These are phyloP conservation scores for Sarocladium brachiariae DNA, from an alignment of 2,329 filamentous ascomycete species.

Conservation along the genomic window DNA sequence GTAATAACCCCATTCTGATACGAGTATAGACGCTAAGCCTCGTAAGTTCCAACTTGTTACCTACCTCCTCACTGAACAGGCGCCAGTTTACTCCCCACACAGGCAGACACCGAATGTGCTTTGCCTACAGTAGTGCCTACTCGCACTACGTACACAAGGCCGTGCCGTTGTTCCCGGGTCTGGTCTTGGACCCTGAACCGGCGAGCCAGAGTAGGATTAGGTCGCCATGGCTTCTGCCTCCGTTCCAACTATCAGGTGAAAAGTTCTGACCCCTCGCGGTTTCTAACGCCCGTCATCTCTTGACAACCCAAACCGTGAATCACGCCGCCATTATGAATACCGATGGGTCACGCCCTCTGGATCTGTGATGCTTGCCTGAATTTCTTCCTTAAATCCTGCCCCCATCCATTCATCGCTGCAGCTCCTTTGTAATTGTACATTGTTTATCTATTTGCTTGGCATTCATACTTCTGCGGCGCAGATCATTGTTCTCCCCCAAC, in stretches of 20 bases:
- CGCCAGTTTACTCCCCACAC: too few relatives aligned
- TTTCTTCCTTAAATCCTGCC: not conserved
- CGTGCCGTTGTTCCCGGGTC: too few relatives aligned
- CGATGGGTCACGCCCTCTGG: not conserved
- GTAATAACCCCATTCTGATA: not conserved
- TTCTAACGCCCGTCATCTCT: not conserved
- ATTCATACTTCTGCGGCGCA: not conserved
- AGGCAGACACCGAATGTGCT: too few relatives aligned
- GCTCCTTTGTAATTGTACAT: not conserved
- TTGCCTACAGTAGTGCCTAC: too few relatives aligned
- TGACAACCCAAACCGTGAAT: not conserved
- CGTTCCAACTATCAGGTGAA: not conserved
- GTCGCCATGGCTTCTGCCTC: not conserved
- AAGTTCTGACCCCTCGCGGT: not conserved
- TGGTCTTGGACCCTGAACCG: conserved; percentile 2
- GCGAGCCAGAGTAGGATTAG: conserved; percentile 3
- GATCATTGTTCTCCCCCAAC: too few relatives aligned
- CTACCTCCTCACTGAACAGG: too few relatives aligned
- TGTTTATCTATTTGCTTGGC: too few relatives aligned
- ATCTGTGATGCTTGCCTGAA: not conserved
- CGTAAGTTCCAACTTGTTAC: too few relatives aligned
- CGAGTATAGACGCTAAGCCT: too few relatives aligned
- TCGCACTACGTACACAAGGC: too few relatives aligned
- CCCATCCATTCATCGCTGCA: not conserved
- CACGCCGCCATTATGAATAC: not conserved